These are phyloP conservation scores for Malus hybrid DNA, from an alignment of 331 rosid species.

Conservation along the genomic window DNA sequence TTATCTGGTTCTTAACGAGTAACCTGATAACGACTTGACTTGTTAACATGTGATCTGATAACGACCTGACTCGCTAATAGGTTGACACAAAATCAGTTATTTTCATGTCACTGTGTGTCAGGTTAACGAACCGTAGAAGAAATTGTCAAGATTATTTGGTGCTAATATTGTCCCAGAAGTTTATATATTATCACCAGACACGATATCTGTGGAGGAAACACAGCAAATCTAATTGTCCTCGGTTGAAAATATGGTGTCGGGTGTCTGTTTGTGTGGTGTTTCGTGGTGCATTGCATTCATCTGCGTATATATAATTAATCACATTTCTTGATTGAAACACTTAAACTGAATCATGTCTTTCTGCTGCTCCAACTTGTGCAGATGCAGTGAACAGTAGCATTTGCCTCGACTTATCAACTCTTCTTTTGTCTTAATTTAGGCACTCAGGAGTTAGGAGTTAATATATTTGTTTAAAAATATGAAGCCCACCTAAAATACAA, in stretches of 20 bases:
- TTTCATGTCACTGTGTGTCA: too few relatives aligned
- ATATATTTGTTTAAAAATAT: background rate
- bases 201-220: conserved; percentile 20
- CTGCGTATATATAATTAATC: background rate
- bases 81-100: too few relatives aligned
- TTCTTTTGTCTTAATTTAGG: background rate
- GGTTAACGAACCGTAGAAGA: too few relatives aligned
- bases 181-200: background rate
- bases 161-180: background rate
- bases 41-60: too few relatives aligned
- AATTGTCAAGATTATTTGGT: background rate
- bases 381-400: conserved; percentile 14
- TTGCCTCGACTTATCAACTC: background rate
- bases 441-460: background rate
- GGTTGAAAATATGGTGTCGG: conserved; percentile 35
- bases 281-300: conserved; percentile 22
- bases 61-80: too few relatives aligned
- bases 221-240: conserved; percentile 26
- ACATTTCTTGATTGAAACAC: background rate
- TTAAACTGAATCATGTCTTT: background rate
- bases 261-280: conserved; percentile 23
- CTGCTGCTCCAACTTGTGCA: conserved; percentile 6
- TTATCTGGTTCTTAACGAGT: too few relatives aligned
- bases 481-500: background rate
- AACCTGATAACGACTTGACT: too few relatives aligned